A percentile compares a stretch with the other conserved stretches of the same genome.
Conservation (phyloP, 2,329 filamentous ascomycete species). For the Fusarium burgessii region DNA sequence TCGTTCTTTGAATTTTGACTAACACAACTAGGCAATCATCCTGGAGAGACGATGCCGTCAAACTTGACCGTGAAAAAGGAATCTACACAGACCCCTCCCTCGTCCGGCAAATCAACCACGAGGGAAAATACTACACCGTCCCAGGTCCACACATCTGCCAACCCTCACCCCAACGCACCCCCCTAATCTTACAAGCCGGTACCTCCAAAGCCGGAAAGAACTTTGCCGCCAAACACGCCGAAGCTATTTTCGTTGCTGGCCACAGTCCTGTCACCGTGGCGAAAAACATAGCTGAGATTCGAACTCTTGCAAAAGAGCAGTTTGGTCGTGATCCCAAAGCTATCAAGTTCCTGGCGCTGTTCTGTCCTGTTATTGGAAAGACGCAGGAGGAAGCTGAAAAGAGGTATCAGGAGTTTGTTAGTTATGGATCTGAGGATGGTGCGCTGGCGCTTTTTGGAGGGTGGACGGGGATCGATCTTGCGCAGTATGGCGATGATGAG, state of each 20-base stretch:
- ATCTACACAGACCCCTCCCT: slow-evolving; percentile 65
- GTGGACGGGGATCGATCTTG: slow-evolving; percentile 73
- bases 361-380: slow-evolving; percentile 72
- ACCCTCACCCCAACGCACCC: slow-evolving; percentile 75
- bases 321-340: slow-evolving; percentile 67
- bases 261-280: slow-evolving; percentile 72
- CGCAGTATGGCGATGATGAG: slow-evolving; percentile 72
- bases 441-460: slow-evolving; percentile 79
- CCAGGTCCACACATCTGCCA: slow-evolving; percentile 76
- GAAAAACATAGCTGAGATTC: slow-evolving; percentile 72
- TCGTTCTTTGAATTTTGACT: fast-evolving
- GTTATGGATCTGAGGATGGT: slow-evolving; percentile 71
- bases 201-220: slow-evolving; percentile 73
- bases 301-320: slow-evolving; percentile 64
- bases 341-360: slow-evolving; percentile 76
- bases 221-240: slow-evolving; percentile 77
- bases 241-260: slow-evolving; percentile 77
- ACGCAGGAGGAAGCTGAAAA: slow-evolving; percentile 75
- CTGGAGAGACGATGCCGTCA: slow-evolving; percentile 75
- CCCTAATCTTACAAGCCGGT: slow-evolving; percentile 76
- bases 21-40: slow-evolving; percentile 60
- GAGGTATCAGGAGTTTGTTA: slow-evolving; percentile 71
- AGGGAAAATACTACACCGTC: slow-evolving; percentile 72
- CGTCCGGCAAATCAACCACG: slow-evolving; percentile 74
- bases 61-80: slow-evolving; percentile 67